These are phyloP conservation scores for Leishmania major DNA, from an alignment of 208 protist genomes.

Conservation along the genomic window DNA sequence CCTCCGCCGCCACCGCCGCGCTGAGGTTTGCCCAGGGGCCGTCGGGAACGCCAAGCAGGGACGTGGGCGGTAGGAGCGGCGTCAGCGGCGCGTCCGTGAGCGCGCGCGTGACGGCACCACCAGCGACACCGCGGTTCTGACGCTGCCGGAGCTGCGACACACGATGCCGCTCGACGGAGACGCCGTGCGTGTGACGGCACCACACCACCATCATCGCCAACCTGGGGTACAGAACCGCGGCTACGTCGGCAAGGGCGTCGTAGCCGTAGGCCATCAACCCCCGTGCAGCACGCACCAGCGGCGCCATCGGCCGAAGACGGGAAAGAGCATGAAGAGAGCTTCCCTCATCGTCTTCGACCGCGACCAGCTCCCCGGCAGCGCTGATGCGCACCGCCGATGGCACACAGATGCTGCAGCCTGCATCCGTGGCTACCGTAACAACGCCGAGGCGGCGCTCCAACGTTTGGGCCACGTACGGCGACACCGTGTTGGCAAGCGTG, in stretches of 20 bases:
- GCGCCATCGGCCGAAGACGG: not conserved
- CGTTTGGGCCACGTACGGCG: no score
- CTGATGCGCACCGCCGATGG: not conserved
- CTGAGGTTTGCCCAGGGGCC: not conserved
- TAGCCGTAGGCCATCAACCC: not conserved
- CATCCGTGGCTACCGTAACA: not conserved
- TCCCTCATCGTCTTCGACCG: not conserved
- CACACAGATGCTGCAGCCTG: not conserved
- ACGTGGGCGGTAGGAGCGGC: not conserved
- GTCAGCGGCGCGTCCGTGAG: not conserved
- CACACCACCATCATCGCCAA: not conserved
- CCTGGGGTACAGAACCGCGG: not conserved
- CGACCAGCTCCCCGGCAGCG: not conserved
- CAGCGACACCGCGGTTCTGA: slow-evolving; percentile 18
- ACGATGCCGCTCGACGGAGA: not conserved
- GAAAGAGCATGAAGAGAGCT: no score
- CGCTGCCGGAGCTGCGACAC: not conserved
- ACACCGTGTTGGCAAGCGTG: not conserved
- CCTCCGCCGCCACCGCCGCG: not conserved
- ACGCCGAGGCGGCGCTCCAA: not conserved
- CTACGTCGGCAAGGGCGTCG: not conserved
- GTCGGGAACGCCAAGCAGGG: not conserved
- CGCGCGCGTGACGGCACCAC: not conserved
- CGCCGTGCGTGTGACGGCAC: not conserved
- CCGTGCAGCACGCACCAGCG: not conserved